Evolutionary conservation across 2,329 filamentous ascomycete species (phyloP).

Genomic region (Arthrinium phaeospermum): DNA sequence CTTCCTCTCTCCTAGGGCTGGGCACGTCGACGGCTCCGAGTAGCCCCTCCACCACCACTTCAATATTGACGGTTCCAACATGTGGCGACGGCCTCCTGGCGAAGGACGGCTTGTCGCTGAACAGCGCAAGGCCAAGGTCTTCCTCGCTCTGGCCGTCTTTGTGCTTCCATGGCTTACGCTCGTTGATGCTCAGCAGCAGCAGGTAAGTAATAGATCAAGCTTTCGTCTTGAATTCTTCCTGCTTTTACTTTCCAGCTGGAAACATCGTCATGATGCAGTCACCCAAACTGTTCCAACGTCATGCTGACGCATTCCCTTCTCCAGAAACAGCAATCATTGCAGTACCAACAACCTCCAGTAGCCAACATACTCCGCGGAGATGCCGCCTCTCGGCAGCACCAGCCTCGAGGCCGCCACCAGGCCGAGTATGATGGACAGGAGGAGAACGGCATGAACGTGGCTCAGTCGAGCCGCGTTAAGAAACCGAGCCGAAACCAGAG

Average conservation of each 20-base stretch:
- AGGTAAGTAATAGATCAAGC: conserved; percentile 31
- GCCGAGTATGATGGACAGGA: conserved; percentile 20
- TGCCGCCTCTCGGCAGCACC: conserved; percentile 17
- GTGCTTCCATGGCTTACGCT: conserved; percentile 52
- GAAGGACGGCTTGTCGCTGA: conserved; percentile 53
- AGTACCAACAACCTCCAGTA: conserved; percentile 33
- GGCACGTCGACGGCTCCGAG: not conserved
- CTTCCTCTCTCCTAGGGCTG: conserved; percentile 7
- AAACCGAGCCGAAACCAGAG: not conserved
- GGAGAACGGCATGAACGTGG: conserved; percentile 2
- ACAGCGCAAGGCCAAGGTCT: conserved; percentile 41
- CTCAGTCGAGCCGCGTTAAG: conserved; percentile 2
- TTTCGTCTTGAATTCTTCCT: not conserved
- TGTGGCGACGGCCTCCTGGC: conserved; percentile 64
- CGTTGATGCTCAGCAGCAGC: conserved; percentile 65
- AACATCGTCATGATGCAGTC: not conserved
- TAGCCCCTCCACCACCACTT: conserved; percentile 11
- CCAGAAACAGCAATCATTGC: conserved; percentile 35
- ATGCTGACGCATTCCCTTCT: not conserved
- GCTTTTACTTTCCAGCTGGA: not conserved
- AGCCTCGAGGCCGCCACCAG: conserved; percentile 25
- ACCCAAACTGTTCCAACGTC: not conserved
- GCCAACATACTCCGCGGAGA: conserved; percentile 32
- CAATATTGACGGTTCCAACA: conserved; percentile 44
- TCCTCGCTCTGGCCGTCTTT: conserved; percentile 56